phyloP scores from a whole-genome alignment of 192 early-diverging fungal species.

The Gamsiella multidivaricata region DNA sequence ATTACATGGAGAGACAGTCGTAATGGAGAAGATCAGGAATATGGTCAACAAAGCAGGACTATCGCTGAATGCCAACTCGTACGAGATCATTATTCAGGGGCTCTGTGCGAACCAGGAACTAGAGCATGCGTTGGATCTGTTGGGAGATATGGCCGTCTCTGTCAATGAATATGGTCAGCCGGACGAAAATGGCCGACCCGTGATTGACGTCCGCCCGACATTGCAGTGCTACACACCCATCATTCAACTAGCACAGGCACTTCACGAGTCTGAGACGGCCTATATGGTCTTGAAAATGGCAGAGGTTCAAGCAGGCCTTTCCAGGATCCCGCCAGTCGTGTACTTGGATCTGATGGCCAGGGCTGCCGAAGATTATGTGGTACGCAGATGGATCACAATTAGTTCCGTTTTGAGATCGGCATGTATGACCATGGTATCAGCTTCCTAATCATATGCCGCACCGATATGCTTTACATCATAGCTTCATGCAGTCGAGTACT shows the following conservation, averaged over 20 bases:
- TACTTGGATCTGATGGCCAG: conserved; percentile 55
- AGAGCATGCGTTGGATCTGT: conserved; percentile 53
- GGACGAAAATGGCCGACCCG: conserved; percentile 40
- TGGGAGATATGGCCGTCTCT: conserved; percentile 56
- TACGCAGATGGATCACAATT: conserved; percentile 20
- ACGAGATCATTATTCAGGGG: conserved; percentile 53
- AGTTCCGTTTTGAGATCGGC: too few relatives aligned
- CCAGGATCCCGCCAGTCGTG: conserved; percentile 47
- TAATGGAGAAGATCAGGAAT: conserved; percentile 23
- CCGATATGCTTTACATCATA: conserved; percentile 14
- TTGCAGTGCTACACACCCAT: conserved; percentile 33
- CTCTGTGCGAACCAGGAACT: conserved; percentile 39
- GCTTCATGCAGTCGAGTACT: conserved; percentile 52
- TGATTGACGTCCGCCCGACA: conserved; percentile 40
- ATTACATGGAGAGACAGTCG: conserved; percentile 22
- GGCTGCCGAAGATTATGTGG: conserved; percentile 54
- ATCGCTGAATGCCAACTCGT: conserved; percentile 35
- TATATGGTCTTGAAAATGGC: conserved; percentile 58
- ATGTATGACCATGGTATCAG: too few relatives aligned
- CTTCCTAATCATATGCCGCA: background rate
- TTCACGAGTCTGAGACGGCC: conserved; percentile 46
- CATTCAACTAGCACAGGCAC: conserved; percentile 46
- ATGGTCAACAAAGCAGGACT: conserved; percentile 34
- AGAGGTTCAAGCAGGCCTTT: conserved; percentile 42
- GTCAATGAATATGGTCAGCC: conserved; percentile 38